phyloP scores from a whole-genome alignment of 2,329 filamentous ascomycete species.

The Zymoseptoria tritici region DNA sequence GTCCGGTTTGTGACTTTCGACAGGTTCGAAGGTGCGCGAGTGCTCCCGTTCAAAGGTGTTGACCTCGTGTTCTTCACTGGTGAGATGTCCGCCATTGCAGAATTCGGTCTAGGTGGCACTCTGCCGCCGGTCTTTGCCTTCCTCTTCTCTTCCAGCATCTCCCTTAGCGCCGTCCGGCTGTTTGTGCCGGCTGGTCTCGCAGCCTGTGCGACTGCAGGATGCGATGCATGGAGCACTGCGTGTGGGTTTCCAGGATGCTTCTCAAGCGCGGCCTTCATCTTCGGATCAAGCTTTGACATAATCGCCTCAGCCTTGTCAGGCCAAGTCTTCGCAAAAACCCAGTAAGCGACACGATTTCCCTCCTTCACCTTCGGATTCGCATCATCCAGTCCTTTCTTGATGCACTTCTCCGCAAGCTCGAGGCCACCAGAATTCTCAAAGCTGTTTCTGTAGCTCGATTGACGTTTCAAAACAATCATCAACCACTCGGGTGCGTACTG shows the following conservation, averaged over 20 bases:
- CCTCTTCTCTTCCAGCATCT: conserved; percentile 66
- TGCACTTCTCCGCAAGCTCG: conserved; percentile 76
- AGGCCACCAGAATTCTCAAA: conserved; percentile 79
- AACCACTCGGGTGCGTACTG: conserved; percentile 76
- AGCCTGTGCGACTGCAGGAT: conserved; percentile 36
- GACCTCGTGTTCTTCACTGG: conserved; percentile 35
- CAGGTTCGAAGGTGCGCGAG: conserved; percentile 25
- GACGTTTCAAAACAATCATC: conserved; percentile 70
- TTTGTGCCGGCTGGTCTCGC: conserved; percentile 38
- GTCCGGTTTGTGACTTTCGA: conserved; percentile 22
- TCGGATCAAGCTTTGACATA: conserved; percentile 67
- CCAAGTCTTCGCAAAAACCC: conserved; percentile 74
- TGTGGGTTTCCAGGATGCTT: conserved; percentile 80
- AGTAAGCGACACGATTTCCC: conserved; percentile 76
- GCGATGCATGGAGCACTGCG: conserved; percentile 34
- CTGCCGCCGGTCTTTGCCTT: conserved; percentile 52
- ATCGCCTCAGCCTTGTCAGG: conserved; percentile 69
- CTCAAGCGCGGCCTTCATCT: conserved; percentile 71
- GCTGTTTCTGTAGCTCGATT: conserved; percentile 68
- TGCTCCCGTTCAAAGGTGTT: conserved; percentile 15
- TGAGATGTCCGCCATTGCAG: conserved; percentile 49
- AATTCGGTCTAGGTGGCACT: conserved; percentile 49
- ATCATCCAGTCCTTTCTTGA: conserved; percentile 83
- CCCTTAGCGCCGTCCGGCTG: conserved; percentile 57
- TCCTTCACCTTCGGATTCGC: conserved; percentile 86